A percentile compares a stretch with the other conserved stretches of the same genome.
Conservation (phyloP, 2,329 filamentous ascomycete species). For the Herpotrichia juniperi region DNA sequence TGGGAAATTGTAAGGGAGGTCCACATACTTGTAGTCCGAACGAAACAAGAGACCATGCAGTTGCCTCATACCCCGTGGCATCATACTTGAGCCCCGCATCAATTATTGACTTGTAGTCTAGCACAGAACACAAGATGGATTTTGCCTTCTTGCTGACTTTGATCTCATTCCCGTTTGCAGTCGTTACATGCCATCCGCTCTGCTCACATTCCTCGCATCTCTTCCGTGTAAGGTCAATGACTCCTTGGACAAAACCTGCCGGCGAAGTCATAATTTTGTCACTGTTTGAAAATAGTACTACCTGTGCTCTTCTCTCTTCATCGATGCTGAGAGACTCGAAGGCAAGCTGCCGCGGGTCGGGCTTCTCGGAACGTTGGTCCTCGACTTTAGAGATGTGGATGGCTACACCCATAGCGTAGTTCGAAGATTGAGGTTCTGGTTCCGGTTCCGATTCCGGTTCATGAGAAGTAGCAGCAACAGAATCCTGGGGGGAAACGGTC, state of each 20-base stretch:
- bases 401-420: too few species aligned
- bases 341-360: too few species aligned
- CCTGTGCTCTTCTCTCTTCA: too few species aligned
- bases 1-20: not conserved
- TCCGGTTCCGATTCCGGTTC: too few species aligned
- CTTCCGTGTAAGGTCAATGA: slow-evolving; percentile 1
- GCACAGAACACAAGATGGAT: slow-evolving; percentile 2
- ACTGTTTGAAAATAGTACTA: too few species aligned
- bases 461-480: too few species aligned
- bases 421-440: too few species aligned
- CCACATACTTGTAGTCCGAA: slow-evolving; percentile 6
- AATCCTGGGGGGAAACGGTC: too few species aligned
- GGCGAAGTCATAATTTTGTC: not conserved
- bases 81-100: slow-evolving; percentile 12
- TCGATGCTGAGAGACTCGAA: too few species aligned
- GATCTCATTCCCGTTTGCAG: not conserved
- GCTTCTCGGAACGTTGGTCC: too few species aligned
- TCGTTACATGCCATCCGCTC: slow-evolving; percentile 8
- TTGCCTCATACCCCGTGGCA: slow-evolving; percentile 7
- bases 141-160: slow-evolving; percentile 1
- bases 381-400: too few species aligned
- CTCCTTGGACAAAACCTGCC: not conserved
- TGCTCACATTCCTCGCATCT: slow-evolving; percentile 2
- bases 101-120: slow-evolving; percentile 5
- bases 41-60: slow-evolving; percentile 5